These are phyloP conservation scores for Hortiboletus campestris DNA, from an alignment of 768 basidiomycete genomes.

Conservation along the genomic window DNA sequence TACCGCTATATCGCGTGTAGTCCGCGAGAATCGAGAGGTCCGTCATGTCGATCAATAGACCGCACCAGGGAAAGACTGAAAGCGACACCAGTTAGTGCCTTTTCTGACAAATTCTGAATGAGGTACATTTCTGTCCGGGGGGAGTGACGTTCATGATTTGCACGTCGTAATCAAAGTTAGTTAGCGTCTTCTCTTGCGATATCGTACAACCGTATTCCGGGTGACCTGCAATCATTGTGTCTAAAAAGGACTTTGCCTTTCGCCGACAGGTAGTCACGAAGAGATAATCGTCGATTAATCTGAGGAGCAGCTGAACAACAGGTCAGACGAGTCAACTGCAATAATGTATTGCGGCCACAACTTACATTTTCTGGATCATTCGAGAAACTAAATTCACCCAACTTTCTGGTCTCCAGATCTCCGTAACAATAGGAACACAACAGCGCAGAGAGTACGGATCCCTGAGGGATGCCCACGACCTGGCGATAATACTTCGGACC, in stretches of 20 bases:
- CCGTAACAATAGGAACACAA: conserved; percentile 95
- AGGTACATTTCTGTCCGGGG: conserved; percentile 43
- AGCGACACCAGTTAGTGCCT: background rate
- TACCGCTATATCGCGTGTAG: conserved; percentile 63
- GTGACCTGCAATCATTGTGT: conserved; percentile 79
- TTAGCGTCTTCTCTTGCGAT: conserved; percentile 82
- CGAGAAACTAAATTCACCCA: conserved; percentile 44
- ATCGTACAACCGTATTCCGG: conserved; percentile 95
- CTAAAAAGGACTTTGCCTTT: conserved; percentile 67
- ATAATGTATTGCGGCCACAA: background rate
- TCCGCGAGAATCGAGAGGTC: conserved; percentile 80
- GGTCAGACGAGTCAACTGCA: background rate
- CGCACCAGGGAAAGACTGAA: conserved; percentile 95
- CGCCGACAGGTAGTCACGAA: conserved; percentile 68
- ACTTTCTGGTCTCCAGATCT: conserved; percentile 68
- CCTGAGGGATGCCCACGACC: conserved; percentile 94
- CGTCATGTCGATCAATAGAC: conserved; percentile 71
- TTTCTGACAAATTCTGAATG: background rate
- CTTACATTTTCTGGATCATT: conserved; percentile 63
- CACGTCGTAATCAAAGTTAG: conserved; percentile 73
- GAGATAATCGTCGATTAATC: conserved; percentile 94
- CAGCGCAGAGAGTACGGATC: conserved; percentile 92
- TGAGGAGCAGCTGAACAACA: conserved; percentile 60
- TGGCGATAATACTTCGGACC: conserved; percentile 81
- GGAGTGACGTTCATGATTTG: conserved; percentile 53